These are phyloP conservation scores for Pisolithus orientalis DNA, from an alignment of 768 basidiomycete species.

Conservation along the genomic window DNA sequence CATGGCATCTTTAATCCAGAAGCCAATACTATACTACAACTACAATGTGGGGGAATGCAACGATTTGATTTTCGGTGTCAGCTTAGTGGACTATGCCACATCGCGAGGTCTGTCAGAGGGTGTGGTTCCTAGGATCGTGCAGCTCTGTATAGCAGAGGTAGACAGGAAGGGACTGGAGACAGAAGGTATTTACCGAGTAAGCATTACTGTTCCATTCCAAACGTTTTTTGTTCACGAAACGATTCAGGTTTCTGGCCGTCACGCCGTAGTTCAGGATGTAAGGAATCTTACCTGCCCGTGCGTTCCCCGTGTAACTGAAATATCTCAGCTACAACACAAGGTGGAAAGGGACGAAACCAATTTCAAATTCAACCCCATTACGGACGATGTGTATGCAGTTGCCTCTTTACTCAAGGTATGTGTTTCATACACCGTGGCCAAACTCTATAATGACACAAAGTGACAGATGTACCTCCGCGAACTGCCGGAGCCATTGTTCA, in stretches of 20 bases:
- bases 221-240: conserved; percentile 2
- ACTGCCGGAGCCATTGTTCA: conserved; percentile 87
- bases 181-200: conserved; percentile 78
- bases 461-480: conserved; percentile 72
- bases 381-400: conserved; percentile 79
- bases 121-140: conserved; percentile 73
- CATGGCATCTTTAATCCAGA: conserved; percentile 59
- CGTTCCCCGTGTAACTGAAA: conserved; percentile 1
- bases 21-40: conserved; percentile 69
- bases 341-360: conserved; percentile 76
- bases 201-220: conserved; percentile 11
- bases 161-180: conserved; percentile 71
- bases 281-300: conserved; percentile 11
- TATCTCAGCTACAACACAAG: conserved; percentile 67
- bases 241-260: conserved; percentile 71
- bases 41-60: conserved; percentile 78
- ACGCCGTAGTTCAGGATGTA: conserved; percentile 80
- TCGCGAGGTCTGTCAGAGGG: conserved; percentile 67
- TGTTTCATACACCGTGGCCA: neutral
- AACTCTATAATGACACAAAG: neutral
- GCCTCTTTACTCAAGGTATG: conserved; percentile 78
- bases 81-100: conserved; percentile 83
- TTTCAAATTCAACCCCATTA: conserved; percentile 64
- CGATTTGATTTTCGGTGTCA: conserved; percentile 87
- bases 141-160: conserved; percentile 76